Evolutionary conservation across 345 rosid species (phyloP), one percentile per base, ranked within the genome.

Genomic region (Populus ilicifolia): DNA sequence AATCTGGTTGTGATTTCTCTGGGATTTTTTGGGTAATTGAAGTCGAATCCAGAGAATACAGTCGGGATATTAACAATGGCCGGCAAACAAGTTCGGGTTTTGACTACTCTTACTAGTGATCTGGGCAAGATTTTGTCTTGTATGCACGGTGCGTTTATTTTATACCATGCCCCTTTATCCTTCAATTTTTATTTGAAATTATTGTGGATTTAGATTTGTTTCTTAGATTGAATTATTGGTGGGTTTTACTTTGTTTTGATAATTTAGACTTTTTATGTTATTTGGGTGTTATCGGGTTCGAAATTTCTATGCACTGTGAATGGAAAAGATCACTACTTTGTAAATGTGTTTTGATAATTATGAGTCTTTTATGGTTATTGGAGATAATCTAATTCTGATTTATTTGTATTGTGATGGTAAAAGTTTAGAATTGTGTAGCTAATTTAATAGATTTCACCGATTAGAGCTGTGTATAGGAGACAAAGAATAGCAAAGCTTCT

Each of bases 11-110:
- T 54, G 67, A 13, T 79, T 30, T 23, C 9, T 74, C 8, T 1
- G 30, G 46, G 33, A 43, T 30, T 23, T 16, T 74, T 8, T 1
- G 46, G 65, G 48, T 63, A 6, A 48, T 23, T 46, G 25, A 7
- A 92, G 97, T 88, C 93, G 11, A 90, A 92, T 83, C 97, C 95
- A 72, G 95, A 92, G 91, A 92, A 89, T 63, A 90, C 95, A 0
- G 97, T 91, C 16, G 97, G 97, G 75, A 76, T 92, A 69, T 76
- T 92, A 81, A 89, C 97, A 0, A 89, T 91, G 97, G 95, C 91
- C 7, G 97, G 95, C n/a, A 92, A 89, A 83, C 95, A 93, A 35
- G 93, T 92, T 74, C 83, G 95, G 46, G 93, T 91, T 43, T 79
- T 92, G 86, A 86, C 87, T 8, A 91, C 97, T 46, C 97, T 92